These are phyloP conservation scores for Trypanosoma avium DNA, from an alignment of 208 protist genomes.

Conservation along the genomic window DNA sequence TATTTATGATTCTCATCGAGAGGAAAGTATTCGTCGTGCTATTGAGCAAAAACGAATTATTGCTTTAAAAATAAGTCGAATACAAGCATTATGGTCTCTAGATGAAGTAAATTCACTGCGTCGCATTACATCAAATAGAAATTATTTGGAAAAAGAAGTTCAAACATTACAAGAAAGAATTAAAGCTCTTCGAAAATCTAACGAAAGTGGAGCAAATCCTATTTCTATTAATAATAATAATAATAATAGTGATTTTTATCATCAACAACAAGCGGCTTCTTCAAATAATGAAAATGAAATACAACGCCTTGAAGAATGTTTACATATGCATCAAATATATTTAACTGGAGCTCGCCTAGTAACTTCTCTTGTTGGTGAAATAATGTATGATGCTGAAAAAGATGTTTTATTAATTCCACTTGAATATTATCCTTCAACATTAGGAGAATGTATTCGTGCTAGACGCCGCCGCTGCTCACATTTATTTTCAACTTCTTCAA, in stretches of 20 bases:
- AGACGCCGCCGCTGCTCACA: background rate
- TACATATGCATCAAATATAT: background rate
- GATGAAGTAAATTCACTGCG: slow-evolving; percentile 15
- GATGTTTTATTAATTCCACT: slow-evolving; percentile 22
- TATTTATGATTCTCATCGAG: background rate
- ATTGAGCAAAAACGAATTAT: background rate
- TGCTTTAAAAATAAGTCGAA: slow-evolving; percentile 23
- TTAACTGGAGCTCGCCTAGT: slow-evolving; percentile 10
- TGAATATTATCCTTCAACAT: slow-evolving; percentile 13
- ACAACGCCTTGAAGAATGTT: background rate
- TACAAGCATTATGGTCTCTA: slow-evolving; percentile 18
- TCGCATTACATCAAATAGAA: background rate
- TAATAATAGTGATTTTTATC: background rate
- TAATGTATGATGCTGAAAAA: slow-evolving; percentile 21
- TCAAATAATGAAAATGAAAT: background rate
- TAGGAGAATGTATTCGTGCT: slow-evolving; percentile 15
- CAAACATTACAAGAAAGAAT: background rate
- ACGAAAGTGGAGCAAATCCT: background rate
- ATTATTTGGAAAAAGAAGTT: slow-evolving; percentile 6
- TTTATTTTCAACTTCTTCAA: background rate
- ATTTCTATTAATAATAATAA: background rate
- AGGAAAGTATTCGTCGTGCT: background rate
- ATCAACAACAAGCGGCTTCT: background rate
- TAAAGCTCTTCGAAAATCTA: background rate
- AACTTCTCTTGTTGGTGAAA: slow-evolving; percentile 10